Conservation (phyloP, 2,329 filamentous ascomycete species). For the Talaromyces sp. region DNA sequence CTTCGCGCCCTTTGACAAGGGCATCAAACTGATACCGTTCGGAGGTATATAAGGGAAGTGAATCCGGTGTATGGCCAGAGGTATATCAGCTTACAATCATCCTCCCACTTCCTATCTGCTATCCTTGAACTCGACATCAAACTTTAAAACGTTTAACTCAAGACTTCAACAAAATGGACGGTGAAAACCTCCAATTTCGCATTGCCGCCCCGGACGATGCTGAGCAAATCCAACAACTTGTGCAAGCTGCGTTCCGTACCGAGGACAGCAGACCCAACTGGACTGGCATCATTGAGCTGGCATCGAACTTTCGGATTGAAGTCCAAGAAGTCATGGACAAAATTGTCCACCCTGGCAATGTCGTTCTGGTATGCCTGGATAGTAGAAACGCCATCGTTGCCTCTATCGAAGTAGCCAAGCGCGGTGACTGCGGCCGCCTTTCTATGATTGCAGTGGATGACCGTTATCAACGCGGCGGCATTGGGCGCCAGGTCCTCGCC, state of each 20-base stretch:
- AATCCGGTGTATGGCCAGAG: background rate
- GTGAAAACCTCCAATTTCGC: slow-evolving; percentile 29
- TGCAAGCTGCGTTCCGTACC: slow-evolving; percentile 38
- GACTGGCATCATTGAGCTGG: slow-evolving; percentile 30
- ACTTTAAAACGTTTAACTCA: too few relatives aligned
- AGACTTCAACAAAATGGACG: slow-evolving; percentile 13
- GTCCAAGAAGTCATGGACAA: slow-evolving; percentile 17
- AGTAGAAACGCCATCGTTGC: slow-evolving; percentile 13
- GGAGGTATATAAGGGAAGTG: background rate
- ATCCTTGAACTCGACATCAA: background rate
- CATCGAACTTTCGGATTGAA: slow-evolving; percentile 18
- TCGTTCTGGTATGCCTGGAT: slow-evolving; percentile 18
- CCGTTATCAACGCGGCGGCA: slow-evolving; percentile 16
- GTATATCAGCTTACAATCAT: background rate
- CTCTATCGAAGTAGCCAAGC: slow-evolving; percentile 17
- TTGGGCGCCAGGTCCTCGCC: slow-evolving; percentile 21
- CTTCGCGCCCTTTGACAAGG: background rate
- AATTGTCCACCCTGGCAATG: slow-evolving; percentile 24
- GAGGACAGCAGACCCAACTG: slow-evolving; percentile 32
- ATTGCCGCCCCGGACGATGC: slow-evolving; percentile 34
- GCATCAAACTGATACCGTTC: background rate
- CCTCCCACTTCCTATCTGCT: background rate
- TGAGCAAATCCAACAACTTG: slow-evolving; percentile 28
- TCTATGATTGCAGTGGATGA: slow-evolving; percentile 21
- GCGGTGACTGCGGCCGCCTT: slow-evolving; percentile 14